These are phyloP conservation scores for Fusarium drepaniforme DNA, from an alignment of 2,329 filamentous ascomycete genomes.

Conservation along the genomic window DNA sequence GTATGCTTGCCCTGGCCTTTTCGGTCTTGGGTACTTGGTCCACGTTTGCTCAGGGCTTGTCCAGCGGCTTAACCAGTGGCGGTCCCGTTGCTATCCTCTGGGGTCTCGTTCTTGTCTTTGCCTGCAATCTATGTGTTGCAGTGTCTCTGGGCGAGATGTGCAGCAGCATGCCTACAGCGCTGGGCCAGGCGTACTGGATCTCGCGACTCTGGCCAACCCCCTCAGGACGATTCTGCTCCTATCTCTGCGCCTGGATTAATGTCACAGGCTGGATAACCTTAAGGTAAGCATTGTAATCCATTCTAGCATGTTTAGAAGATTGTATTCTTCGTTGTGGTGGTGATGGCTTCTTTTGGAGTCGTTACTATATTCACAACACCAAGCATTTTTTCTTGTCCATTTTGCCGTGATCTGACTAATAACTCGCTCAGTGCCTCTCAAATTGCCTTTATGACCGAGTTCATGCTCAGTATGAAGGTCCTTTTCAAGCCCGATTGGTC, in stretches of 20 bases:
- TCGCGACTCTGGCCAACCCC: constrained; percentile 51
- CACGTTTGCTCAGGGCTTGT: constrained; percentile 63
- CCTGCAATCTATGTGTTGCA: constrained; percentile 66
- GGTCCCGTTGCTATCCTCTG: constrained; percentile 67
- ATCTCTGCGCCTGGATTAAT: constrained; percentile 72
- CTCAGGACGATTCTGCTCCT: constrained; percentile 63
- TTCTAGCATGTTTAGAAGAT: not conserved
- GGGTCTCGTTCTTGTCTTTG: constrained; percentile 65
- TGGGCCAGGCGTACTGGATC: constrained; percentile 71
- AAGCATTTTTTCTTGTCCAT: not conserved
- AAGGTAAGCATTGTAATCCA: not conserved
- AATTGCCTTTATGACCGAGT: constrained; percentile 69
- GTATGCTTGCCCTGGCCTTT: constrained; percentile 69
- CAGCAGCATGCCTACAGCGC: constrained; percentile 70
- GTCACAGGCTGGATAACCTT: constrained; percentile 71
- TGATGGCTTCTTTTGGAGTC: not conserved
- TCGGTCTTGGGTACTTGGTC: constrained; percentile 70
- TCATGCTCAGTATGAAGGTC: constrained; percentile 67
- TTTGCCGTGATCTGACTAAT: not conserved
- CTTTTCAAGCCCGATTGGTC: constrained; percentile 63
- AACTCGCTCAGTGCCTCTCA: constrained; percentile 57
- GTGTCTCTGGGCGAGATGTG: constrained; percentile 67
- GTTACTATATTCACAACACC: not conserved
- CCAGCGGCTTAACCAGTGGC: constrained; percentile 65
- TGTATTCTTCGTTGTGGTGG: not conserved